Evolutionary conservation across 345 rosid species (phyloP), one percentile per base, ranked within the genome.

Genomic region (Salix koriyanagi): DNA sequence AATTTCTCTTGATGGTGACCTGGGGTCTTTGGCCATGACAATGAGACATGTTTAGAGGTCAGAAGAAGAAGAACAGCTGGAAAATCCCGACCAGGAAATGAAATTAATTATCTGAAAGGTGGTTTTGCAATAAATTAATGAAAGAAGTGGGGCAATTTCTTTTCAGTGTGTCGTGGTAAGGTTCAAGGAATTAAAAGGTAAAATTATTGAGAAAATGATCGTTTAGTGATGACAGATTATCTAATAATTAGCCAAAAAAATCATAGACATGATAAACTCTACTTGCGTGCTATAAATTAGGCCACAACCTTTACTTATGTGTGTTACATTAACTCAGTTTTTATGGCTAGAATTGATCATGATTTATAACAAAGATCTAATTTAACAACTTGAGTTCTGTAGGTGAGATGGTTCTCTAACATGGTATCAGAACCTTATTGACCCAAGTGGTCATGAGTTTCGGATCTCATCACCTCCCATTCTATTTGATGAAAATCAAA

Each of bases 401-500:
- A 34, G 36, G 5, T 4, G 5, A 34, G 36, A 34, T 34, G 6
- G 1, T 34, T 34, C 36, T 0, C 6, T 34, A 4, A 34, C 1
- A 34, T 34, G 1, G 36, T 34, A 4, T 34, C 36, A 4, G 36
- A 34, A 6, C 1, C 36, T 34, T 34, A 0, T 34, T 34, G 36
- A 34, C 36, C 6, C 36, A 32, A 32, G 34, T 5, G 5, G 5
- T 4, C 34, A 32, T 5, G 34, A 32, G 34, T 32, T 32, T 32
- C 1, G 2, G 0, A 32, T 32, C 5, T 32, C 5, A 32, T 0
- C 34, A 4, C 34, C 0, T 4, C 34, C 0, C 34, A 4, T 32
- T 32, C 34, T 32, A 32, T 32, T 3, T 32, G 34, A 32, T 32
- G 0, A 32, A 32, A 32, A 32, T 32, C 34, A 32, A 32, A 4